Evolutionary conservation across 2,329 filamentous ascomycete genomes (phyloP), one percentile per base, ranked within the genome.

Genomic region (Epichloe aotearoae): DNA sequence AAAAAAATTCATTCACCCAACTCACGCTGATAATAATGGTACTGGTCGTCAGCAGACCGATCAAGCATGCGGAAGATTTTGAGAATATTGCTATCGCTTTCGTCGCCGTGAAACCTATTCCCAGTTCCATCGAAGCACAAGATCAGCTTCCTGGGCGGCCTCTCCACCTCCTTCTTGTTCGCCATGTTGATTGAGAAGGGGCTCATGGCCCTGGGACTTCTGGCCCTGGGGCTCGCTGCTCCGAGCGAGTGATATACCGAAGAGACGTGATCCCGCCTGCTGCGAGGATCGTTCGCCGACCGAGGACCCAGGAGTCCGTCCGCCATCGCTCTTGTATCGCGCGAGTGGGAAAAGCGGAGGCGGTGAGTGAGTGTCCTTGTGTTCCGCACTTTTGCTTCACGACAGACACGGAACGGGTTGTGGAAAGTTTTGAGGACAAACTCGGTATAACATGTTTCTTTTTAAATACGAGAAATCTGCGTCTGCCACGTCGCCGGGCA

Each of bases 31-130:
- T 83, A 82, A 54, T 83, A 83, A 53, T 81, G 77, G 55, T 71
- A 81, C 54, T 86, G 82, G 51, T 80, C 74, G 20, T 71, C 69
- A 0, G 79, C 76, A 6, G 76, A 77, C 5, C 82, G 74, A 56
- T 86, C 82, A 1, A 86, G 67, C 73, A 84, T 84, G 38, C 81
- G 74, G 56, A 83, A 86, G 11, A 86, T 83, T 59, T 86, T 86
- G 53, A 86, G 66, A 57, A 86, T 81, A 50, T 82, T 82, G 61
- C 76, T 80, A 56, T 82, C 79, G 41, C 74, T 79, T 12, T 80
- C 78, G 48, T 82, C 76, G 10, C 79, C 79, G 42, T 76, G 73
- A 53, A 82, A 82, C 54, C 80, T 81, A 58, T 82, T 82, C 0
- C 79, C 79, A 0, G 79, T 82, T 5, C 79, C 79, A 48, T 82